Evolutionary conservation across 2,329 filamentous ascomycete species (phyloP).

Genomic region (Conoideocrella luteorostrata): DNA sequence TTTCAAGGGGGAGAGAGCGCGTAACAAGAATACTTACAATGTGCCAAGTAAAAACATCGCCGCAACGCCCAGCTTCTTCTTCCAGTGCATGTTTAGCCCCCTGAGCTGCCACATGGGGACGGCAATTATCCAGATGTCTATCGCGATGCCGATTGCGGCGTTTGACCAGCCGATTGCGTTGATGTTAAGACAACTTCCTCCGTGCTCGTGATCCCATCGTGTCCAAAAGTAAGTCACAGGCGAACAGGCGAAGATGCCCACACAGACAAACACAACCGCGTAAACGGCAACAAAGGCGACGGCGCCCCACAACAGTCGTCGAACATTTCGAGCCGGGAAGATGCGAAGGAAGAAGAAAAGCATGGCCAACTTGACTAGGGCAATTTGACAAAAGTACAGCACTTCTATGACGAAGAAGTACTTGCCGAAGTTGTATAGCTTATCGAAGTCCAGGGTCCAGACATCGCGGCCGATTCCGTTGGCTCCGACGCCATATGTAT

Average conservation of each 20-base stretch:
- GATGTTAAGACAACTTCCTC: slow-evolving; percentile 31
- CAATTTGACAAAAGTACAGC: slow-evolving; percentile 22
- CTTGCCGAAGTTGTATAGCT: slow-evolving; percentile 15
- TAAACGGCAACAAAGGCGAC: slow-evolving; percentile 22
- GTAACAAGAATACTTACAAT: slow-evolving; percentile 20
- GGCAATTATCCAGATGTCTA: slow-evolving; percentile 33
- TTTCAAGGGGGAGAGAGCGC: no score
- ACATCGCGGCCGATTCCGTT: slow-evolving; percentile 22
- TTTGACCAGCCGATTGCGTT: slow-evolving; percentile 31
- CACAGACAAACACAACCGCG: slow-evolving; percentile 23
- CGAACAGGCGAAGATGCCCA: slow-evolving; percentile 28
- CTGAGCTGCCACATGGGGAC: slow-evolving; percentile 30
- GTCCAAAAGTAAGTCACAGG: slow-evolving; percentile 34
- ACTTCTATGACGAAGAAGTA: slow-evolving; percentile 26
- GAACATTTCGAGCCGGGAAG: slow-evolving; percentile 25
- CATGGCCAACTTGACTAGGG: slow-evolving; percentile 31
- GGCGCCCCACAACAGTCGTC: slow-evolving; percentile 24
- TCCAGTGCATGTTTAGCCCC: slow-evolving; percentile 22
- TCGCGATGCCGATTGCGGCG: slow-evolving; percentile 30
- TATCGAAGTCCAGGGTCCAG: slow-evolving; percentile 16
- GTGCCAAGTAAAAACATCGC: slow-evolving; percentile 36
- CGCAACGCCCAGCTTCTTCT: slow-evolving; percentile 31
- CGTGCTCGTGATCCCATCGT: slow-evolving; percentile 29
- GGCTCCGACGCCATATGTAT: slow-evolving; percentile 13
- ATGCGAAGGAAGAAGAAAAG: slow-evolving; percentile 35